Evolutionary conservation across 164 flowering plant genomes (phyloP), one percentile per base, ranked within the genome.

Genomic region (Warburgia ugandensis): DNA sequence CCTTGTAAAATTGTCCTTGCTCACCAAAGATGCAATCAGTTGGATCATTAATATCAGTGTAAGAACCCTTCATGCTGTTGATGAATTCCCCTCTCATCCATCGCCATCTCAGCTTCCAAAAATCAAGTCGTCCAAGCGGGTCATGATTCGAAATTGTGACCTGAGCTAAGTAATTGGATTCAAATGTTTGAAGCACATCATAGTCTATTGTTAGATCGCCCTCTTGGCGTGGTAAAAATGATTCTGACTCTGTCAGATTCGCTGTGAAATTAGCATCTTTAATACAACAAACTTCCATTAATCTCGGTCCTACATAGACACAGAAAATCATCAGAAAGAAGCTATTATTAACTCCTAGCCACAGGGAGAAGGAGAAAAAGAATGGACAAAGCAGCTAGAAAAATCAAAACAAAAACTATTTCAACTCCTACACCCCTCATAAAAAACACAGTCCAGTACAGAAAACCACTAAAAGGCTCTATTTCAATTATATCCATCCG

Each of bases 61-160:
- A 79, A 36, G 86, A 86, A 17, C 89, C 89, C 67, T 62, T 79
- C 84, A 78, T 77, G 19, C 68, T 23, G 50, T 40, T 55, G 37
- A 84, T 84, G 59, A 84, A 84, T 41, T 84, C 94, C 14, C 70
- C 83, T 37, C 46, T 70, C 84, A 74, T 77, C 94, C 94, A 84
- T 25, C 73, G 77, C 78, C 83, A 84, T 42, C 74, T 74, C 50
- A 84, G 60, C 45, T 76, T 64, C 94, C 94, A 84, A 50, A 76
- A 65, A 59, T 84, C 94, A n/a, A 84, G 77, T 23, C 89, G 86
- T 22, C 83, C 80, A 1, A 81, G 66, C 0, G 77, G 67, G 54
- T 73, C 72, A 40, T 81, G 69, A 58, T 79, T 84, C 3, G 72
- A 42, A 51, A 84, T 81, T 5, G 79, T 73, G 25, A 84, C 87